Evolutionary conservation across 2,329 filamentous ascomycete genomes (phyloP), one percentile per base, ranked within the genome.

Genomic region (Venturiaceae sp.): DNA sequence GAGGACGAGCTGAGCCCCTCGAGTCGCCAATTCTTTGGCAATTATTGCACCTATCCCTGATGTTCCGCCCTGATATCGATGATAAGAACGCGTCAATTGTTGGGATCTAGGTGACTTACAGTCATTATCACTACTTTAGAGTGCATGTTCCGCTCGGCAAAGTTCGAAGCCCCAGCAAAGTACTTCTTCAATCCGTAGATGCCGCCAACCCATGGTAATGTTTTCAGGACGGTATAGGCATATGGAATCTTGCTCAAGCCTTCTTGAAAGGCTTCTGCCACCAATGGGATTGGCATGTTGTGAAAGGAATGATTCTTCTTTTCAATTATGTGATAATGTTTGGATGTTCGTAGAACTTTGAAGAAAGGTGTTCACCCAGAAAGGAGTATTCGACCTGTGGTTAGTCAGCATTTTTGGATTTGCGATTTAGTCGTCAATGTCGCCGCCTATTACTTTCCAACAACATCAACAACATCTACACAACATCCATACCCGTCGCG

Each of bases 121-220:
- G 94, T 99, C 56, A 99, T 83, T 79, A 99, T 86, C 47, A 96
- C 81, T 53, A 99, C 90, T 69, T 95, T 95, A 53, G 90, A 91
- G 72, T 96, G 91, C 85, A 99, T 91, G 58, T 87, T 80, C 60
- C 90, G 82, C 69, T 96, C 91, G 28, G 88, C 82, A 44, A 73
- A 75, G 72, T 94, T 96, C 64, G 73, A 76, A 13, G 85, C 82
- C 64, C 94, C 95, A 63, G 83, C 83, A 66, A 86, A 88, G 75
- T 87, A 96, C 67, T 79, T 78, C 77, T 96, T 97, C 63, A 86
- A 67, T 58, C 80, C 67, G 60, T 75, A 78, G 28, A 88, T 62
- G 8, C 83, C 59, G 16, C 74, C 69, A 37, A 84, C 64, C 67
- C 76, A 80, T 62, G 79, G 77, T 30, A 77, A 64, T n/a, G 77